Base-by-base conservation (phyloP, 371 early-diverging fungal species). In the Lichtheimia hyalospora region DNA sequence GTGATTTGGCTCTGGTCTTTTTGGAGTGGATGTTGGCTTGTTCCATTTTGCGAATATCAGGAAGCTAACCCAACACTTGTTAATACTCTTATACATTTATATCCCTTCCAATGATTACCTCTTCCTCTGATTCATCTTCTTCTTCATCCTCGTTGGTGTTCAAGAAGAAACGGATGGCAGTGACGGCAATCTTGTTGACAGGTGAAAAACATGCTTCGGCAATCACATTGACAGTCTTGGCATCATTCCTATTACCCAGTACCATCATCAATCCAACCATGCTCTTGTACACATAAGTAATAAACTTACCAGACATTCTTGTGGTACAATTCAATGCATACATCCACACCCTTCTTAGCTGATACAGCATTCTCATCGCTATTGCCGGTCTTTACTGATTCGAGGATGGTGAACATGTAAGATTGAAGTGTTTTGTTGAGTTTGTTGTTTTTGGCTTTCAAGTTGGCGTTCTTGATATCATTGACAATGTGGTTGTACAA, bases 141-240 rank as follows among this genome's bases (percentile, higher is more conserved):
- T 86, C 84, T 24, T 85, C 88, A n/a, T 87, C 89, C 24, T 85
- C 84, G 63, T 91, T 88, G 42, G 81, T 79, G 41, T 90, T 92
- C 67, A 97, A 81, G 67, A 97, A 97, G 70, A 98, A 98, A 57
- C 94, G 89, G n/a, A 96, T 71, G 3, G 96, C 97, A 3, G 95
- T 92, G 6, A 93, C 90, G 55, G 90, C 86, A 34, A 98, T 83
- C 72, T 96, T 97, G 65, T 91, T 82, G 25, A 88, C 82, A 20
- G 91, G 89, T 28, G 94, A 95, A 59, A 96, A 94, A 73, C 95
- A 95, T 10, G 96, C 97, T 71, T 95, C 92, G 6, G 95, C 94
- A 72, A 98, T 92, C 25, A 97, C 93, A 76, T 97, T 97, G 66
- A 96, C 96, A 5, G 98, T 97, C 75, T 97, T 97, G 28, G 89